phyloP scores from a whole-genome alignment of 2,329 filamentous ascomycete genomes.

The Fusarium odoratissimum region DNA sequence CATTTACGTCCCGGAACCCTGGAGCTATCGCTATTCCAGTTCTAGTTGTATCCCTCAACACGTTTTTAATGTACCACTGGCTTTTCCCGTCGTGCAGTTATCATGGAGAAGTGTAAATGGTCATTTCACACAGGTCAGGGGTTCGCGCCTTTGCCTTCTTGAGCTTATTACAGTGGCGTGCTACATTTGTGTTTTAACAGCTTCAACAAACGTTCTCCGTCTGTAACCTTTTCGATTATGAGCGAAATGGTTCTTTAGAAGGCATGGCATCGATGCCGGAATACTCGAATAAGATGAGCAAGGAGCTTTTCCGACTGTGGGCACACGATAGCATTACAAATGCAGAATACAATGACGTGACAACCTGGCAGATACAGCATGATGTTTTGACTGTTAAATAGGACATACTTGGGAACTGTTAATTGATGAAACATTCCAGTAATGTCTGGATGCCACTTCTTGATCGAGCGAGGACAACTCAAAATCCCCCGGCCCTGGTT shows the following conservation, averaged over 20 bases:
- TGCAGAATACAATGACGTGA: background rate
- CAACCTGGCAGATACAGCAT: no score
- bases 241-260: background rate
- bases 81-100: background rate
- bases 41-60: background rate
- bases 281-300: background rate
- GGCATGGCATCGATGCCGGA: background rate
- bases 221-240: background rate
- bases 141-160: no score
- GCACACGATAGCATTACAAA: background rate
- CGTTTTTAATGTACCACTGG: background rate
- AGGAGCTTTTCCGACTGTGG: background rate
- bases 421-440: background rate
- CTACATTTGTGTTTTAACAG: background rate
- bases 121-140: background rate
- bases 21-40: background rate
- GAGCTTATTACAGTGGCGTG: background rate
- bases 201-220: background rate
- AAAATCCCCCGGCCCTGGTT: background rate
- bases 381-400: fast-evolving
- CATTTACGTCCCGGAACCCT: background rate
- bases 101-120: background rate
- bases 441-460: background rate
- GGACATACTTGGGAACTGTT: no score
- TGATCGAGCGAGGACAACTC: background rate